Base-by-base conservation (phyloP, 2,329 filamentous ascomycete genomes). In the Sporothrix schenckii region DNA sequence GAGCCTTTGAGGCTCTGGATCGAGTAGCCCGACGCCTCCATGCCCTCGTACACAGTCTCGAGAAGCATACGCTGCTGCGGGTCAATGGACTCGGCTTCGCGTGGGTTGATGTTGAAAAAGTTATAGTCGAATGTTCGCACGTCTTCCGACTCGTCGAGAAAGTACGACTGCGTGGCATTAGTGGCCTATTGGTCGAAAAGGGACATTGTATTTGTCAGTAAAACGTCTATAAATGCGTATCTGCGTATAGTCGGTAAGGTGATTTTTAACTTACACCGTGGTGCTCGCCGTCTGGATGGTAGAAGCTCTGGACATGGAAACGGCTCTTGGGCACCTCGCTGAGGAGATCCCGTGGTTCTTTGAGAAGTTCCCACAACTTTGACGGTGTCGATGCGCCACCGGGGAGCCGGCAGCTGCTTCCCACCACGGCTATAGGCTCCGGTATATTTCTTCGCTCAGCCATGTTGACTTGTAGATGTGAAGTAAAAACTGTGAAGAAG, bases 31-130 rank as follows among this genome's bases (percentile, higher is more conserved):
- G 76, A 76, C 10, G 76, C 73, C 71, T 81, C 80, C 1, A 81
- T 70, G 3, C 75, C 76, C 68, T 81, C 78, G 66, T 80, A 81
- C 10, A 77, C 75, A 0, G 75, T 76, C 70, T 82, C 79, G 2
- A 80, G 74, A n/a, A 79, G 56, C 16, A 77, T 72, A 0, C 79
- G 73, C 24, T 79, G 77, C 49, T 79, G 77, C 0, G 78, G 78
- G 47, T 80, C 79, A 69, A 81, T 79, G 14, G 75, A 71, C 14
- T 74, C 73, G 21, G 78, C 78, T 65, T 81, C 79, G 11, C 71
- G 70, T 1, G 74, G 73, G 5, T 74, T 74, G 30, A 81, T 76
- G 61, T 75, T 73, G 73, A 81, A 81, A 67, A 80, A 81, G 0
- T 34, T 21, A 30, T 78, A 77, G 66, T 83, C 80, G 53, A 83